Conservation (phyloP, 2,329 filamentous ascomycete species). For the Claviceps sp. region DNA sequence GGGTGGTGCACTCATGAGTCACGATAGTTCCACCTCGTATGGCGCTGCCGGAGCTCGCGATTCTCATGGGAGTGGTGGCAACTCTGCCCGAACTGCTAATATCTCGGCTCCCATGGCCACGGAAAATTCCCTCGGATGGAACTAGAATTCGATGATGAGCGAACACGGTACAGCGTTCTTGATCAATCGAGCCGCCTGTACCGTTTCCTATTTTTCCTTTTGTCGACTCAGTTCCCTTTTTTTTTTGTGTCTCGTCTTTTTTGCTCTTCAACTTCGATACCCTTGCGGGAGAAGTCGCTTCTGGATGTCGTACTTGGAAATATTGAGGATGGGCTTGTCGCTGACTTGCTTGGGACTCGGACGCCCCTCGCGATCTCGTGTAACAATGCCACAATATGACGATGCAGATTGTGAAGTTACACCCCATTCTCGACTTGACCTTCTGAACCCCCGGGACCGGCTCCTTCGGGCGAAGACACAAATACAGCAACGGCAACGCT, state of each 20-base stretch:
- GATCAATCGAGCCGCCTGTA: constrained; percentile 8
- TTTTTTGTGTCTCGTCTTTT: neutral
- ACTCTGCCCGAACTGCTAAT: constrained; percentile 42
- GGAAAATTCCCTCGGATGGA: constrained; percentile 93
- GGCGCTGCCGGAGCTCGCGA: constrained; percentile 36
- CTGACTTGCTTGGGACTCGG: neutral
- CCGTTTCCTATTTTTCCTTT: constrained; percentile 7
- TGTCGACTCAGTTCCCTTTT: constrained; percentile 4
- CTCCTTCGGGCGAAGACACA: neutral
- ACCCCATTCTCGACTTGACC: too few species aligned
- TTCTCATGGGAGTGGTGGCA: constrained; percentile 53
- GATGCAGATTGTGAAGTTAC: too few species aligned
- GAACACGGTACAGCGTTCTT: neutral
- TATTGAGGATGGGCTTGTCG: neutral
- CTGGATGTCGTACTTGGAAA: constrained; percentile 1
- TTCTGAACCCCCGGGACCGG: neutral
- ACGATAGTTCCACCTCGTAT: constrained; percentile 40
- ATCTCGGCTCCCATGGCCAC: constrained; percentile 86
- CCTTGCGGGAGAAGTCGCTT: constrained; percentile 15
- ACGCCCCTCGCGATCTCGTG: too few species aligned
- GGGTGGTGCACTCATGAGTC: constrained; percentile 52
- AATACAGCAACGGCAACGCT: neutral
- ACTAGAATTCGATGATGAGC: constrained; percentile 33
- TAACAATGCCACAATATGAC: too few species aligned
- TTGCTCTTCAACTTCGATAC: constrained; percentile 16